phyloP scores from a whole-genome alignment of 352 stramenopile species.

The Phytophthora pseudosyringae region DNA sequence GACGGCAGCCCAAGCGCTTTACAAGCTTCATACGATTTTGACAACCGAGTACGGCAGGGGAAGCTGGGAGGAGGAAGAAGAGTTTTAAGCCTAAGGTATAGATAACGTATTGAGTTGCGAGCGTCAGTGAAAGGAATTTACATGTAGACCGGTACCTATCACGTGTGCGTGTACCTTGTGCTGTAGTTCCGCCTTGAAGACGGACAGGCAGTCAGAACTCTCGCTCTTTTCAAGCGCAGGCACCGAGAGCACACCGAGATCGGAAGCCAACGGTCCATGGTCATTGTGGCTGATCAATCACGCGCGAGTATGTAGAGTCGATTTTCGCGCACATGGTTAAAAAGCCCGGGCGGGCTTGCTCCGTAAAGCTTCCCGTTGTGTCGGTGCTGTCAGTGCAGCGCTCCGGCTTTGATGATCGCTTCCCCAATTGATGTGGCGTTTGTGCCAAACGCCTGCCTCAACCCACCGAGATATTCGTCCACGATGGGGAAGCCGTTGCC shows the following conservation, averaged over 20 bases:
- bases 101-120: conserved; percentile 1
- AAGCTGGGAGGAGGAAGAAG: conserved; percentile 14
- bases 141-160: too few relatives aligned
- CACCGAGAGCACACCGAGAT: conserved; percentile 18
- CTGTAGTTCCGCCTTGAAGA: conserved; percentile 15
- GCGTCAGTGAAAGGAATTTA: too few relatives aligned
- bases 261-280: background rate
- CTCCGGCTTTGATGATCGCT: conserved; percentile 27
- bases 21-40: conserved; percentile 42
- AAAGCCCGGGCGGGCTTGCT: conserved; percentile 18
- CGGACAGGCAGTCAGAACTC: conserved; percentile 1
- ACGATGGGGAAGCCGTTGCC: conserved; percentile 27
- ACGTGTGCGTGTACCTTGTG: background rate
- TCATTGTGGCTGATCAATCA: background rate
- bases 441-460: conserved; percentile 27
- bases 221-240: conserved; percentile 33
- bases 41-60: conserved; percentile 26
- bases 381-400: conserved; percentile 1
- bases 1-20: conserved; percentile 42
- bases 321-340: conserved; percentile 17
- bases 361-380: conserved; percentile 20
- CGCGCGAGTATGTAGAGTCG: background rate
- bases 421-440: conserved; percentile 14
- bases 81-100: too few relatives aligned
- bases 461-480: conserved; percentile 30